Base-by-base conservation (phyloP, 257 asterid species). In the Apocynum venetum region DNA sequence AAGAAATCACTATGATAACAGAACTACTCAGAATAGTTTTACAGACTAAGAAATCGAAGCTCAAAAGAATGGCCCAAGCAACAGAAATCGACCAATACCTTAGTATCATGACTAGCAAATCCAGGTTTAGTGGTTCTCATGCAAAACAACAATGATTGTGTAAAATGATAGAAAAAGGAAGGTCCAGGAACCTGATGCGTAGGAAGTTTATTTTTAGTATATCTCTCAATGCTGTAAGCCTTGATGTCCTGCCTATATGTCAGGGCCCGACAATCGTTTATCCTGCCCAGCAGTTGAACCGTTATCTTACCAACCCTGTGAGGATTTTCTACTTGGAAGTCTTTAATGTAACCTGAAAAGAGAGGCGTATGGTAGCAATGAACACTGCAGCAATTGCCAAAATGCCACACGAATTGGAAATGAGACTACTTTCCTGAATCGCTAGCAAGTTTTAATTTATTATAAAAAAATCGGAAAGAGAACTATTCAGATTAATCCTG, bases 221-320 rank as follows among this genome's bases (percentile, higher is more conserved):
- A 93, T 13, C 78, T 72, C 80, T 88, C 89, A 53, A 96, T 80
- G 66, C 79, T 68, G 3, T 86, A 84, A 20, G 92, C 96, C 86
- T 86, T 89, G 76, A 96, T 82, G 77, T 96, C 98, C 85, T 93
- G 98, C 73, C 99, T 88, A 59, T 89, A 84, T 14, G 94, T 90
- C 79, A 93, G 83, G 57, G 97, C 96, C 53, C 96, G 92, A 48
- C 98, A 90, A 76, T 95, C 98, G 2, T 89, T 95, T 77, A 95
- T 86, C 91, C 98, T 91, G 65, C 98, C 98, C 79, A 84, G 87
- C 78, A 96, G 87, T 84, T 93, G 89, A 79, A 93, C 99, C n/a
- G 86, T 85, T 76, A 96, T 93, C 83, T 75, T 88, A 81, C 95
- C 93, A 59, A 91, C 97, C 81, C 98, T 90, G 47, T 91, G 96